Evolutionary conservation across 2,329 filamentous ascomycete genomes (phyloP).

Genomic region (Aspergillus eucalypticola): DNA sequence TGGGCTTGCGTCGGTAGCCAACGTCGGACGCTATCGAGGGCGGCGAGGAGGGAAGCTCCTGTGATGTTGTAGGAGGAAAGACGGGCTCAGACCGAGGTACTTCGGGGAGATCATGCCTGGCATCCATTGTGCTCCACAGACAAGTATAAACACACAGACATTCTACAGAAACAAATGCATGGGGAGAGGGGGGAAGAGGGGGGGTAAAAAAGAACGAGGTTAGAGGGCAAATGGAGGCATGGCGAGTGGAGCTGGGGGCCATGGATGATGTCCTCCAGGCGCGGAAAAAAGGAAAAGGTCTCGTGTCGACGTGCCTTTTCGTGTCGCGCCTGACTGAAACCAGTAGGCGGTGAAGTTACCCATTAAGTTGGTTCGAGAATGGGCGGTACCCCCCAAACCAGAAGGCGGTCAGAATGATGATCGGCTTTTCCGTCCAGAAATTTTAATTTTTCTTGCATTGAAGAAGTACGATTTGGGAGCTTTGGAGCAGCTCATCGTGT

Average conservation of each 20-base stretch:
- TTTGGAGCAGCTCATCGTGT: constrained; percentile 29
- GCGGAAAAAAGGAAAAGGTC: constrained; percentile 18
- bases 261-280: constrained; percentile 17
- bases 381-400: neutral
- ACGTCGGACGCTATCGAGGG: constrained; percentile 43
- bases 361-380: constrained; percentile 14
- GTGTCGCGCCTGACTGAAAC: constrained; percentile 23
- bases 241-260: constrained; percentile 22
- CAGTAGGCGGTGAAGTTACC: constrained; percentile 21
- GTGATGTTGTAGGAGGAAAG: constrained; percentile 32
- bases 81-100: constrained; percentile 39
- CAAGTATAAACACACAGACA: constrained; percentile 22
- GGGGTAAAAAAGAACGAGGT: constrained; percentile 5
- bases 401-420: constrained; percentile 23
- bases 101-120: constrained; percentile 33
- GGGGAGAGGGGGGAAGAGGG: constrained; percentile 5
- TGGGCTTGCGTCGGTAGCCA: constrained; percentile 39
- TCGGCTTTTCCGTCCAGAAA: constrained; percentile 18
- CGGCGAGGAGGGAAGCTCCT: constrained; percentile 45
- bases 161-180: constrained; percentile 20
- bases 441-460: constrained; percentile 25
- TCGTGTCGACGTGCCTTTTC: constrained; percentile 29
- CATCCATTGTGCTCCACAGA: constrained; percentile 33
- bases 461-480: constrained; percentile 18
- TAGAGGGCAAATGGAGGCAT: constrained; percentile 18